phyloP scores from a whole-genome alignment of 139 green algal species.

The Chlorella sp. region DNA sequence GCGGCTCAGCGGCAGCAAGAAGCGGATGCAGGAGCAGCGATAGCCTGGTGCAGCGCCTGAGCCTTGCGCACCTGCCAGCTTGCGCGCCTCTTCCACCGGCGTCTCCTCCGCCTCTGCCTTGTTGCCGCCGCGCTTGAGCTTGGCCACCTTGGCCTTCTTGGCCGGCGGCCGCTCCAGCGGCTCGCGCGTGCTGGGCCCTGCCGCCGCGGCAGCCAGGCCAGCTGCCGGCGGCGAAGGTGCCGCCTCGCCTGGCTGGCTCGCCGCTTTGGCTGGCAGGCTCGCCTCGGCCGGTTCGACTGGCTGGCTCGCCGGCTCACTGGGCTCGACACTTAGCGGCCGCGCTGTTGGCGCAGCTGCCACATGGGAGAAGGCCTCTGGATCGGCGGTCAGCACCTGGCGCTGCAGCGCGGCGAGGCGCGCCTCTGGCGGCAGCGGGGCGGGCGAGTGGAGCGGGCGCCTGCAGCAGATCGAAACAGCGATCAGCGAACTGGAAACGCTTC shows the following conservation, averaged over 20 bases:
- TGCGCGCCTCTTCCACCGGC: slow-evolving; percentile 12
- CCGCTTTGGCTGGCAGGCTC: background rate
- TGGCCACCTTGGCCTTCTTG: slow-evolving; percentile 5
- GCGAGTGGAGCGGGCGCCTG: slow-evolving; percentile 11
- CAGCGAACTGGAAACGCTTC: too few relatives aligned
- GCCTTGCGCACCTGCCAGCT: slow-evolving; percentile 13
- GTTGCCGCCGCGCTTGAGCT: background rate
- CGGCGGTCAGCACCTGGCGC: background rate
- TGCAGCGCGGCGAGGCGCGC: slow-evolving; percentile 5
- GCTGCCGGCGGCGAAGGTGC: background rate
- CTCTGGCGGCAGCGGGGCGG: background rate
- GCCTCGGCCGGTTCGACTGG: background rate
- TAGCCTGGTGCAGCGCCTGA: too few relatives aligned
- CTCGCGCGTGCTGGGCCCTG: background rate
- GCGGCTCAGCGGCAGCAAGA: background rate
- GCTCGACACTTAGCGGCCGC: too few relatives aligned
- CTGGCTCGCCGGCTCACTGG: too few relatives aligned
- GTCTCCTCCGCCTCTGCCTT: background rate
- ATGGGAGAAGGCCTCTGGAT: slow-evolving; percentile 5
- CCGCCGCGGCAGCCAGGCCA: background rate
- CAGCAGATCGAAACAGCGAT: too few relatives aligned
- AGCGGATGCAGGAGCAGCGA: too few relatives aligned
- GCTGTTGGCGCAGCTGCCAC: too few relatives aligned
- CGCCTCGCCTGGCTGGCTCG: background rate
- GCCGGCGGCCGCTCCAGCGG: background rate